Evolutionary conservation across 1,139 yeast genomes (phyloP).

Genomic region (Protomyces arabidopsidicola): DNA sequence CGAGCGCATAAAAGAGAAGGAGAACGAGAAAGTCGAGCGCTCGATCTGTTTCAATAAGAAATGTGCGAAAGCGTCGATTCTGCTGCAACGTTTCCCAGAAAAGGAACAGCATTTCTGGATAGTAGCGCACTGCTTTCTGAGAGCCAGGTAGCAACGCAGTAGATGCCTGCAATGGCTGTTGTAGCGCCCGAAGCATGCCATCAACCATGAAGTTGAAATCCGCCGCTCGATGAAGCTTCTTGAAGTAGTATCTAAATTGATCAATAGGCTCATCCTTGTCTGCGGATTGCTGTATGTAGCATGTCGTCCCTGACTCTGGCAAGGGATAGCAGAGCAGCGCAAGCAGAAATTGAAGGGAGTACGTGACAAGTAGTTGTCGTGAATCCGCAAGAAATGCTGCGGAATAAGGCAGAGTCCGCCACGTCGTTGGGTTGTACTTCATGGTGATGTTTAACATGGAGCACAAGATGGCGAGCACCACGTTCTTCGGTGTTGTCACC

Average conservation of each 20-base stretch:
- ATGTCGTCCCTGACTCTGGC: conserved; percentile 41
- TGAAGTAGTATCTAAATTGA: conserved; percentile 39
- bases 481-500: conserved; percentile 38
- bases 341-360: conserved; percentile 59
- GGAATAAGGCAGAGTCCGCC: conserved; percentile 44
- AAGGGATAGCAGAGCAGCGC: conserved; percentile 62
- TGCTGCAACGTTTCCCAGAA: conserved; percentile 76
- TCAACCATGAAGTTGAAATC: conserved; percentile 49
- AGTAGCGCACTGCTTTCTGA: conserved; percentile 38
- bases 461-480: conserved; percentile 54
- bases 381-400: conserved; percentile 45
- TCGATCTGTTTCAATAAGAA: conserved; percentile 47
- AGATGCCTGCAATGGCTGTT: conserved; percentile 39
- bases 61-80: conserved; percentile 47
- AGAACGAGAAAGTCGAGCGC: conserved; percentile 54
- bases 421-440: conserved; percentile 36
- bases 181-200: conserved; percentile 37
- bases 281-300: conserved; percentile 19
- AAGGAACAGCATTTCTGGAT: conserved; percentile 53
- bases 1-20: conserved; percentile 55
- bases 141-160: conserved; percentile 40
- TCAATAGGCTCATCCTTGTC: conserved; percentile 32
- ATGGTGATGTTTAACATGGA: conserved; percentile 58
- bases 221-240: conserved; percentile 41
- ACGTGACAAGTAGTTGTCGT: conserved; percentile 52